A percentile compares a stretch with the other conserved stretches of the same genome.
phyloP scores from a whole-genome alignment of 2,329 filamentous ascomycete species.

The Venturia asperata region DNA sequence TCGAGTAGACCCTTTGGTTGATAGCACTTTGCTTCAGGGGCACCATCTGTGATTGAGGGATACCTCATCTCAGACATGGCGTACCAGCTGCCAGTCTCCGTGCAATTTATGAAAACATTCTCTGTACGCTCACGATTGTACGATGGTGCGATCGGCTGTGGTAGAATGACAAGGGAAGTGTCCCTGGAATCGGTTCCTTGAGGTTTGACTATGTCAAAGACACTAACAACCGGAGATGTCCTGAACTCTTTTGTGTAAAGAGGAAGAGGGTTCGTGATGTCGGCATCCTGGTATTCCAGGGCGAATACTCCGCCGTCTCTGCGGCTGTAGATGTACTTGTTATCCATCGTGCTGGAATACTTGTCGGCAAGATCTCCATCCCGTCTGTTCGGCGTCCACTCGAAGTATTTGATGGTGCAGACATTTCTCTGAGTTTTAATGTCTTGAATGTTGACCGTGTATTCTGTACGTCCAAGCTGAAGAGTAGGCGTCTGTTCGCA shows the following conservation, averaged over 20 bases:
- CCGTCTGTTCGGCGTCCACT: slow-evolving; percentile 89
- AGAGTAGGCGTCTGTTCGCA: slow-evolving; percentile 75
- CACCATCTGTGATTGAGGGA: slow-evolving; percentile 71
- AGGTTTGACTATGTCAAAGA: slow-evolving; percentile 80
- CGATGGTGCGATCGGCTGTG: slow-evolving; percentile 66
- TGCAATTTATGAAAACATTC: slow-evolving; percentile 74
- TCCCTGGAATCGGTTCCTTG: slow-evolving; percentile 57
- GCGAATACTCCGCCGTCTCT: slow-evolving; percentile 80
- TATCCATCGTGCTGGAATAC: slow-evolving; percentile 72
- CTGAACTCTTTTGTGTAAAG: slow-evolving; percentile 53
- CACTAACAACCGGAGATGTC: slow-evolving; percentile 67
- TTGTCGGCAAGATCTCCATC: slow-evolving; percentile 82
- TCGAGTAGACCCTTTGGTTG: slow-evolving; percentile 32
- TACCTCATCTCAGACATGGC: slow-evolving; percentile 83
- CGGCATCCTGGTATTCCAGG: slow-evolving; percentile 58
- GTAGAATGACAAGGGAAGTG: slow-evolving; percentile 72
- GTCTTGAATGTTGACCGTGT: slow-evolving; percentile 78
- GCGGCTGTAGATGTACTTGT: slow-evolving; percentile 79
- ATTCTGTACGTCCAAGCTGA: slow-evolving; percentile 79
- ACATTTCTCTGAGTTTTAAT: slow-evolving; percentile 65
- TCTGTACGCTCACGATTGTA: slow-evolving; percentile 36
- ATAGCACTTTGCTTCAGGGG: slow-evolving; percentile 51
- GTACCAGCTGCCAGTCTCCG: slow-evolving; percentile 83
- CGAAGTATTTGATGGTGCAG: slow-evolving; percentile 84
- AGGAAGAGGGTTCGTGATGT: slow-evolving; percentile 25